Conservation (phyloP, 169 alveolate genomes). For the Theileria sp. region DNA sequence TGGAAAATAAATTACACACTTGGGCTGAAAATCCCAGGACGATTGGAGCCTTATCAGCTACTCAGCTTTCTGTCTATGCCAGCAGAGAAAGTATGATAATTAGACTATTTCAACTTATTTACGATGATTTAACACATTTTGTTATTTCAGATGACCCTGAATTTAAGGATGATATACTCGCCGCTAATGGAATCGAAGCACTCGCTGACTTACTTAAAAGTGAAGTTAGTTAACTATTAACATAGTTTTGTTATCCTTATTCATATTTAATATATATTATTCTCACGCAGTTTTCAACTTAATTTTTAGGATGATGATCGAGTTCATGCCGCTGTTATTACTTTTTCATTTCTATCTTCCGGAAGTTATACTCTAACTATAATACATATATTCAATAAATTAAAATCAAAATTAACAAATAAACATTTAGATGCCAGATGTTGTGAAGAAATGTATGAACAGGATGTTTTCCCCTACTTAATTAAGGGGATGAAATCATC, state of each 20-base stretch:
- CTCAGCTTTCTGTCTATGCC: constrained; percentile 91
- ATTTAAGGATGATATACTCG: constrained; percentile 51
- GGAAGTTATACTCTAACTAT: constrained; percentile 65
- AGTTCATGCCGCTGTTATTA: constrained; percentile 88
- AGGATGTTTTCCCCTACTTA: constrained; percentile 83
- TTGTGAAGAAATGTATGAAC: constrained; percentile 82
- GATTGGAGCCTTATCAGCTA: constrained; percentile 93
- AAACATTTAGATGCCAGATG: constrained; percentile 71
- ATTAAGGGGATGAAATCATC: constrained; percentile 83
- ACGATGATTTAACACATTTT: background rate
- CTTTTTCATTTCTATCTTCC: constrained; percentile 86
- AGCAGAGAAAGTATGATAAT: constrained; percentile 66
- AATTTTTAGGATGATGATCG: constrained; percentile 80
- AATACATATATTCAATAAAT: background rate
- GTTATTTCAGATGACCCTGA: constrained; percentile 43
- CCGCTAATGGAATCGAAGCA: constrained; percentile 63
- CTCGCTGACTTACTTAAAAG: constrained; percentile 51
- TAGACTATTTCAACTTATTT: background rate
- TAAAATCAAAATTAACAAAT: background rate
- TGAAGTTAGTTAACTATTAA: constrained; percentile 27
- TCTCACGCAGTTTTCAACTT: background rate
- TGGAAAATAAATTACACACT: constrained; percentile 88
- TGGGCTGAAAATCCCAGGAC: constrained; percentile 95
- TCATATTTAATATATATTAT: background rate
- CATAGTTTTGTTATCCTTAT: background rate